A percentile compares a stretch with the other conserved stretches of the same genome.
Conservation (phyloP, 75 land plant genomes). For the Larix kaempferi region DNA sequence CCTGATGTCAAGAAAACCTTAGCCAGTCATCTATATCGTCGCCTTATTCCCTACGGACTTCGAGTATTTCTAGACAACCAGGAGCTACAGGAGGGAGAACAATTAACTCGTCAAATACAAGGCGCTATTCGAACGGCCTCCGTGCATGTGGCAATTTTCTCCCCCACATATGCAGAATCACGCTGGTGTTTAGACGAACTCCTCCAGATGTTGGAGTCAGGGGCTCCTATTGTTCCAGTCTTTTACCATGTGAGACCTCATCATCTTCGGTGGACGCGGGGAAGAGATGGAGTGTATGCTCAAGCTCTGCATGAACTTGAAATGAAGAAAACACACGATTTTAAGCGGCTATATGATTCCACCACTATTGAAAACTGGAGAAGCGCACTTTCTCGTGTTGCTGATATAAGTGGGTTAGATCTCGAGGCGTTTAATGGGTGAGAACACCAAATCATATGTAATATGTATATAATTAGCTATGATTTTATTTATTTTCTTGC, state of each 20-base stretch:
- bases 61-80: background rate
- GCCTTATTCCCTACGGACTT: background rate
- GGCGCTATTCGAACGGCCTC: background rate
- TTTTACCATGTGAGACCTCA: background rate
- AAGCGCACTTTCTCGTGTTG: no score
- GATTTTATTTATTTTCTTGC: no score
- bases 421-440: background rate
- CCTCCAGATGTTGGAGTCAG: background rate
- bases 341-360: no score
- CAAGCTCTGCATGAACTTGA: background rate
- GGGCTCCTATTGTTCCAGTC: background rate
- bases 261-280: background rate
- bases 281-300: background rate
- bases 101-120: background rate
- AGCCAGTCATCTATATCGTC: background rate
- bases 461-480: background rate
- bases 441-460: background rate
- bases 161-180: background rate
- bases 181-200: constrained; percentile 2
- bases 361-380: no score
- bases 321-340: no score
- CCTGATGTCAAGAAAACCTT: background rate
- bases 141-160: background rate
- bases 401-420: no score
- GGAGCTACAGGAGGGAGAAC: background rate